Evolutionary conservation across 805 yeast genomes (phyloP), one percentile per base, ranked within the genome.

Genomic region (Sporopachydermia quercuum): DNA sequence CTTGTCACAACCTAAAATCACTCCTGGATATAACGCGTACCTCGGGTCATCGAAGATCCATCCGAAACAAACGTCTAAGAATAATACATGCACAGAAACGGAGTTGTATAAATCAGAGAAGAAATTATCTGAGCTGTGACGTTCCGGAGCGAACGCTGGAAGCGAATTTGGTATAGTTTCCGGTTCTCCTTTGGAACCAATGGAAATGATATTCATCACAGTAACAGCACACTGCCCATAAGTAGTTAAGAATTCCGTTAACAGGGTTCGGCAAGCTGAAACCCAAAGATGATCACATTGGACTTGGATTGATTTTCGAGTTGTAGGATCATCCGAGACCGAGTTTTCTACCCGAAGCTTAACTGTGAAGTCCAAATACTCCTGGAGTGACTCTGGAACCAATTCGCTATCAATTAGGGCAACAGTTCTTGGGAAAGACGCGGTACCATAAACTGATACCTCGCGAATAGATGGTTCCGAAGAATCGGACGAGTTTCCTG

Each of bases 1-100:
- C 14, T 76, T 61, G 46, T 82, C 84, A 41, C 80, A 83, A 0
- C 96, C 96, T 19, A 75, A 44, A 33, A 81, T 76, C n/a, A 84
- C 51, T 6, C 96, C 96, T 0, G 85, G 85, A 16, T 65, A 37
- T 1, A 45, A 66, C 2, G 51, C 44, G 1, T 54, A 52, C 3
- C 54, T 55, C 4, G 50, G 49, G 13, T 51, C 53, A n/a, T 70
- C 76, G 51, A 79, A 80, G 3, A 80, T 53, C 86, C 94, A 84
- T 0, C 95, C 94, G 23, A 80, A 43, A 45, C 93, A 80, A 43
- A 81, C 63, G 45, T 78, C 71, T 47, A 76, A 70, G 0, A 84
- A 71, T 4, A 76, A 53, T 16, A 79, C 62, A 37, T 73, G 79
- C 19, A 79, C 58, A 0, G 83, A 63, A 37, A 65, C 67, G 44